Conservation (phyloP, 179 eudicot species). For the Silene coronaria region DNA sequence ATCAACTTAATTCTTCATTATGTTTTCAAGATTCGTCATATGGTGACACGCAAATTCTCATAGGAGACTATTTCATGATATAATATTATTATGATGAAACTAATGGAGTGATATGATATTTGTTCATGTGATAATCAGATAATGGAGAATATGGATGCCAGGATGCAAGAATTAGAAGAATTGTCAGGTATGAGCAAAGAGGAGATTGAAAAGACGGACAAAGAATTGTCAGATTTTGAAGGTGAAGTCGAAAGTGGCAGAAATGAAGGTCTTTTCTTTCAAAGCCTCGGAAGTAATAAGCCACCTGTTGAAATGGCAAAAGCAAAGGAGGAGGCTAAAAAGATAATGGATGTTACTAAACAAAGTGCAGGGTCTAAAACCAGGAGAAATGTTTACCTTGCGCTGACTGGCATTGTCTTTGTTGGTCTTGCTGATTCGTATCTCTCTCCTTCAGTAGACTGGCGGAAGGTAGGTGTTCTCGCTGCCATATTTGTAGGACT, state of each 20-base stretch:
- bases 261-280: conserved; percentile 81
- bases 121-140: conserved; percentile 47
- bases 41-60: background rate
- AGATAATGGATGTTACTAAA: conserved; percentile 39
- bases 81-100: too few relatives aligned
- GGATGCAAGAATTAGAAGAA: conserved; percentile 92
- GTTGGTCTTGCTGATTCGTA: conserved; percentile 53
- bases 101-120: background rate
- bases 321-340: conserved; percentile 57
- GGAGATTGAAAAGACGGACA: conserved; percentile 54
- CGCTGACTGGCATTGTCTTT: conserved; percentile 47
- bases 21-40: background rate
- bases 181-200: conserved; percentile 44
- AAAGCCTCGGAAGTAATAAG: conserved; percentile 40
- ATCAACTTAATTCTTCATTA: conserved; percentile 2
- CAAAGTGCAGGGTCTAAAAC: conserved; percentile 47
- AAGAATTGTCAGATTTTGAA: conserved; percentile 60
- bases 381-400: conserved; percentile 67
- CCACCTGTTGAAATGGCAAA: conserved; percentile 40
- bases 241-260: conserved; percentile 46
- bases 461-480: conserved; percentile 51
- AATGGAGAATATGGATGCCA: conserved; percentile 74
- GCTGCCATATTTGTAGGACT: conserved; percentile 57
- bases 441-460: conserved; percentile 46
- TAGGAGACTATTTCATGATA: too few relatives aligned